Evolutionary conservation across 108 stramenopile genomes (phyloP).

Genomic region (Mediolabrus comicus): DNA sequence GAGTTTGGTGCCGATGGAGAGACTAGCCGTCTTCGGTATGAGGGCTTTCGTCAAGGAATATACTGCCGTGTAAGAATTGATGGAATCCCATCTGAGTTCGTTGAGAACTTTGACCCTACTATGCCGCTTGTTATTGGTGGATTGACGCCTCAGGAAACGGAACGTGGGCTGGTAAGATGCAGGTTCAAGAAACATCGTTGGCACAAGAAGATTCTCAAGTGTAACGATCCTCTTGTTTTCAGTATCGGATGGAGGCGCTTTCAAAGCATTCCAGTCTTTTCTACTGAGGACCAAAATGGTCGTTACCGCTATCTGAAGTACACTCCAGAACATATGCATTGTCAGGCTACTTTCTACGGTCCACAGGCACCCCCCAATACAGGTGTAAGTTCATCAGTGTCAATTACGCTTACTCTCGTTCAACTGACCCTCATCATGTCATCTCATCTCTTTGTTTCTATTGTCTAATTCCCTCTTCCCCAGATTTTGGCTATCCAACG

Average conservation of each 20-base stretch:
- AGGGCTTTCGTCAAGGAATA: slow-evolving; percentile 92
- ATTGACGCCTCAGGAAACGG: slow-evolving; percentile 90
- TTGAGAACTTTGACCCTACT: slow-evolving; percentile 75
- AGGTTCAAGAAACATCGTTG: slow-evolving; percentile 98
- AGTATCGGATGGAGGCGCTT: slow-evolving; percentile 97
- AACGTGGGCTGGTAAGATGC: slow-evolving; percentile 80
- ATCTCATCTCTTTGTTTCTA: neutral
- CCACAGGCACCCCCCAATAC: slow-evolving; percentile 95
- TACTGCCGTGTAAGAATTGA: slow-evolving; percentile 93
- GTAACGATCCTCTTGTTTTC: slow-evolving; percentile 96
- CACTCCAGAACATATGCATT: slow-evolving; percentile 99
- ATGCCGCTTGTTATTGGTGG: slow-evolving; percentile 94
- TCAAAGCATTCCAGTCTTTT: slow-evolving; percentile 90
- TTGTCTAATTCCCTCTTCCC: neutral
- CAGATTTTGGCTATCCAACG: slow-evolving; percentile 89
- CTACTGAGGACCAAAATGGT: slow-evolving; percentile 81
- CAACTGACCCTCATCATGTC: too few species aligned
- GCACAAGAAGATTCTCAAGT: slow-evolving; percentile 90
- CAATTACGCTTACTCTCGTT: too few species aligned
- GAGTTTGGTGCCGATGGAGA: slow-evolving; percentile 93
- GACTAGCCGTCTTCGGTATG: slow-evolving; percentile 70
- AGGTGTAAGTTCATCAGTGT: slow-evolving; percentile 42
- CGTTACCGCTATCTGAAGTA: slow-evolving; percentile 95
- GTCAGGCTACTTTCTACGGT: slow-evolving; percentile 94
- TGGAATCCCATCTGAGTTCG: slow-evolving; percentile 82